These are phyloP conservation scores for Pseudopyrenochaeta lycopersici DNA, from an alignment of 2,329 filamentous ascomycete species.

Conservation along the genomic window DNA sequence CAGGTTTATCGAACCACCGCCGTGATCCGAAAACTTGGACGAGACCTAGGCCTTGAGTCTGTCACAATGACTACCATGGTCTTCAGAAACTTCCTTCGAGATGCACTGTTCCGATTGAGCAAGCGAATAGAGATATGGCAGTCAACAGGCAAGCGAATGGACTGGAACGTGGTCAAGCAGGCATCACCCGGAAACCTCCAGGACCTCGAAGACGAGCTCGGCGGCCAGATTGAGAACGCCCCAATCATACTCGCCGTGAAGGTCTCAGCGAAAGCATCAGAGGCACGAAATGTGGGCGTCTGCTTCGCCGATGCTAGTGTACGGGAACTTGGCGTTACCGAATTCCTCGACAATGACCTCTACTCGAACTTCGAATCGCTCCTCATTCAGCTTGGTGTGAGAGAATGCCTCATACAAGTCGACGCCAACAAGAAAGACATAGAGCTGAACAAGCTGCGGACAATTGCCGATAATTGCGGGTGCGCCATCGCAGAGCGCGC, in stretches of 20 bases:
- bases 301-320: conserved; percentile 98
- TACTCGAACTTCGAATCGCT: conserved; percentile 98
- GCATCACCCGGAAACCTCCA: conserved; percentile 96
- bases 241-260: conserved; percentile 97
- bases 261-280: conserved; percentile 84
- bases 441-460: conserved; percentile 84
- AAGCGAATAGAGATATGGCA: conserved; percentile 93
- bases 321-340: conserved; percentile 92
- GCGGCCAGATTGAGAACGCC: conserved; percentile 83
- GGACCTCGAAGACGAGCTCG: conserved; percentile 95
- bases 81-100: conserved; percentile 92
- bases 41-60: conserved; percentile 84
- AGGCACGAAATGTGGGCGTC: conserved; percentile 87
- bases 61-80: conserved; percentile 96
- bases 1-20: conserved; percentile 97
- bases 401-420: conserved; percentile 86
- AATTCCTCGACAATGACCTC: conserved; percentile 98
- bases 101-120: conserved; percentile 89
- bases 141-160: conserved; percentile 75
- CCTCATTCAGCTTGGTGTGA: conserved; percentile 94
- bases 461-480: conserved; percentile 91
- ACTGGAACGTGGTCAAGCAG: conserved; percentile 89
- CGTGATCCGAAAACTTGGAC: conserved; percentile 88
- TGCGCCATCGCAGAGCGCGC: conserved; percentile 87
- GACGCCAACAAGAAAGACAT: conserved; percentile 85